Evolutionary conservation across 495 filamentous ascomycete species (phyloP), one percentile per base, ranked within the genome.

Genomic region (Recurvomyces mirabilis): DNA sequence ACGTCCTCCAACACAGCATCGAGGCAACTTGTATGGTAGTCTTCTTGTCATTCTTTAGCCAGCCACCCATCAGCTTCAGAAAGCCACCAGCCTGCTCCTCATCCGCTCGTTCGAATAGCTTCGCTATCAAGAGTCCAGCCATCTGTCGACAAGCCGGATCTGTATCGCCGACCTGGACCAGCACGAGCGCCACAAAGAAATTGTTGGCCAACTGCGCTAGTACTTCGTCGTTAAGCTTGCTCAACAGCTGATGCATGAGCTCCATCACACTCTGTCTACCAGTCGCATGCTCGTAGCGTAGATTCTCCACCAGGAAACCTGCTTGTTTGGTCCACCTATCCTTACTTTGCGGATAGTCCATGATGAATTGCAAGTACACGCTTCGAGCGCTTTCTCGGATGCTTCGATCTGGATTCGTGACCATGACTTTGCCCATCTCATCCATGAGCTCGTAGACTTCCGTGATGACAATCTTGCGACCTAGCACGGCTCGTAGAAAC

Each of bases 181-280:
- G 78, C 17, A 94, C 75, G 14, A 98, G 61, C 0, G 88, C 87
- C 14, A 89, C 68, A 64, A 95, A 95, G 60, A 88, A 85, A 11
- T 76, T 82, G 20, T 71, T 75, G 3, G 87, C 66, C 24, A 94
- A 74, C 41, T 94, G 82, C 56, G 93, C 85, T 4, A 84, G 72
- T 28, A 89, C 70, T 23, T 87, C 79, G 15, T 84, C 75, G 5
- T 79, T 77, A 6, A 85, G 76, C 60, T 94, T 96, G 21, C 77
- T 78, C 14, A 94, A 63, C 13, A 98, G 65, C 37, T 88, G 68
- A 57, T 95, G 76, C 36, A 94, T 70, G 23, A 83, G 75, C 63
- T 98, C 91, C 73, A 98, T 82, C 19, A 94, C 80, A 0, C 87
- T 94, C 49, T 91, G 74, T 18, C 91, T 75, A 20, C 91, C 91